Evolutionary conservation across 2,329 filamentous ascomycete genomes (phyloP).

Genomic region (Aureobasidium sp.): DNA sequence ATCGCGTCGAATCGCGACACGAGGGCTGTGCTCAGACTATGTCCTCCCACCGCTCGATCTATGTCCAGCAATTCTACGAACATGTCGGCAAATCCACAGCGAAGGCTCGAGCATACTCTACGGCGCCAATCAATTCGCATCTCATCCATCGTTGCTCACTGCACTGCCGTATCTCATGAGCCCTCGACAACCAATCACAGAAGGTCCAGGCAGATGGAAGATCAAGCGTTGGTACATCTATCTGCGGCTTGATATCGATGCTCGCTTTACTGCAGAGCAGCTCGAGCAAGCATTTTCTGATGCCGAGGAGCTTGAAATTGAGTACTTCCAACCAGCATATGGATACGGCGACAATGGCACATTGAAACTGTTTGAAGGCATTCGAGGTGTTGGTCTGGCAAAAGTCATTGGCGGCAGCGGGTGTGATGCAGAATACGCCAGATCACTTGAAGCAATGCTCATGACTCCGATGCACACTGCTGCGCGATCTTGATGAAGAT

Average conservation of each 20-base stretch:
- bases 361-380: slow-evolving; percentile 49
- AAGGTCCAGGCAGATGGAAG: slow-evolving; percentile 20
- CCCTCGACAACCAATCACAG: slow-evolving; percentile 25
- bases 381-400: slow-evolving; percentile 51
- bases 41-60: slow-evolving; percentile 39
- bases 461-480: slow-evolving; percentile 33
- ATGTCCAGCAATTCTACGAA: slow-evolving; percentile 45
- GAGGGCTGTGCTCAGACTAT: slow-evolving; percentile 24
- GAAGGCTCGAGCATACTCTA: slow-evolving; percentile 55
- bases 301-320: slow-evolving; percentile 53
- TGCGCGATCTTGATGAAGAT: neutral
- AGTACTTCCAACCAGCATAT: slow-evolving; percentile 54
- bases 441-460: slow-evolving; percentile 50
- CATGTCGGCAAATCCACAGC: slow-evolving; percentile 43
- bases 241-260: slow-evolving; percentile 56
- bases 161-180: slow-evolving; percentile 47
- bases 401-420: slow-evolving; percentile 49
- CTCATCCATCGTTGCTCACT: slow-evolving; percentile 52
- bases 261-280: slow-evolving; percentile 45
- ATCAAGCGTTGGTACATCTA: slow-evolving; percentile 52
- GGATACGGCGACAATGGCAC: slow-evolving; percentile 47
- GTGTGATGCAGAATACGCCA: slow-evolving; percentile 40
- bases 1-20: slow-evolving; percentile 30
- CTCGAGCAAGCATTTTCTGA: slow-evolving; percentile 50
- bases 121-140: slow-evolving; percentile 54